Evolutionary conservation across 169 alveolate species (phyloP).

Genomic region (Besnoitia besnoiti): DNA sequence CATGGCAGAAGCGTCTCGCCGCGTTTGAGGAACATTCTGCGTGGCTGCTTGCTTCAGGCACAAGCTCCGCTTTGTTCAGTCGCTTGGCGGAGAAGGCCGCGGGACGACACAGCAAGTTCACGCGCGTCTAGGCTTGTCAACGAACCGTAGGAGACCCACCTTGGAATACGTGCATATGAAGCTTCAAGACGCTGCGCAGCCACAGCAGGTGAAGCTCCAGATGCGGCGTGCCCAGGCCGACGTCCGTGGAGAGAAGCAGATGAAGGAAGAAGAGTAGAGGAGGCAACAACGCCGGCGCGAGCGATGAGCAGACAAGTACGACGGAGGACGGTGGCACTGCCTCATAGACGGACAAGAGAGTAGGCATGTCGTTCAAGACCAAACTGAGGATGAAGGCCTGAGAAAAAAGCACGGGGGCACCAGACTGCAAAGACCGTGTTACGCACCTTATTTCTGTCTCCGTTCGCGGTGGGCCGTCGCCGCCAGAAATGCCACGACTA

Average conservation of each 20-base stretch:
- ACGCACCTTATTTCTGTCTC: no score
- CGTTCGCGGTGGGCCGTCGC: no score
- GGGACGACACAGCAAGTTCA: no score
- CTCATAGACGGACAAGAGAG: slow-evolving; percentile 64
- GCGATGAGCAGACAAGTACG: slow-evolving; percentile 62
- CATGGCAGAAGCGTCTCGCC: no score
- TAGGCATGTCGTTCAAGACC: slow-evolving; percentile 71
- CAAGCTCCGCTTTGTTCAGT: no score
- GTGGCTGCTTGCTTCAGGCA: no score
- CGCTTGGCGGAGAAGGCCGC: no score
- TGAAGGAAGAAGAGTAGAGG: slow-evolving; percentile 68
- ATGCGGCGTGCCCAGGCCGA: slow-evolving; percentile 40
- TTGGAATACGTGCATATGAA: slow-evolving; percentile 62
- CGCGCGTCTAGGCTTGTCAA: not conserved
- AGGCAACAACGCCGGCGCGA: slow-evolving; percentile 74
- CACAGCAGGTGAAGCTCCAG: slow-evolving; percentile 57
- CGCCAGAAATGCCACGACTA: no score
- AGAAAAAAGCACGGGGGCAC: not conserved
- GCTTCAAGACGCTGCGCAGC: slow-evolving; percentile 32
- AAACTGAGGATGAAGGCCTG: slow-evolving; percentile 73
- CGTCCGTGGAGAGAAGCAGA: slow-evolving; percentile 39
- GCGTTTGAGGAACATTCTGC: no score
- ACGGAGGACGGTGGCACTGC: slow-evolving; percentile 63
- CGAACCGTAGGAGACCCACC: slow-evolving; percentile 33
- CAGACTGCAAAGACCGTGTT: no score